Evolutionary conservation across 2,329 filamentous ascomycete genomes (phyloP).

Genomic region (Ploettnerulaceae sp.): DNA sequence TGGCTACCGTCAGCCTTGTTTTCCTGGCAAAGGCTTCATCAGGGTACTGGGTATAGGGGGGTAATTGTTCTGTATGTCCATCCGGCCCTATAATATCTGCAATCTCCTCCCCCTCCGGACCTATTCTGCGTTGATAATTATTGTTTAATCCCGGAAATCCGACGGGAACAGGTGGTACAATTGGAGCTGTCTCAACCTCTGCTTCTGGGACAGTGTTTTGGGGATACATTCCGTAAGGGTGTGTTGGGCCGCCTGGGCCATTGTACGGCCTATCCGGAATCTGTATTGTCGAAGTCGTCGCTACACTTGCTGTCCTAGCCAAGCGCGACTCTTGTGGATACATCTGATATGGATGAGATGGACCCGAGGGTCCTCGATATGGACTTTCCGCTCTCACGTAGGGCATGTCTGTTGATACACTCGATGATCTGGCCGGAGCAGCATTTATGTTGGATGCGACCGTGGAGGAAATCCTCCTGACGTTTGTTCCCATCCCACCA

Average conservation of each 20-base stretch:
- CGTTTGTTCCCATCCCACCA: slow-evolving; percentile 37
- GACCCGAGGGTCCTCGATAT: slow-evolving; percentile 57
- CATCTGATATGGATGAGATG: slow-evolving; percentile 80
- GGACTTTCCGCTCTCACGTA: slow-evolving; percentile 43
- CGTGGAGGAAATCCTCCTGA: slow-evolving; percentile 18
- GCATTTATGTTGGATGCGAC: slow-evolving; percentile 16
- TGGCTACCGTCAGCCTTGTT: slow-evolving; percentile 34
- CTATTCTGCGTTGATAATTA: slow-evolving; percentile 66
- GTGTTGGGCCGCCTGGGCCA: slow-evolving; percentile 63
- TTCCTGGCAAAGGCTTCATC: slow-evolving; percentile 63
- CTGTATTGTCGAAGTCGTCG: slow-evolving; percentile 65
- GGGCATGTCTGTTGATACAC: slow-evolving; percentile 26
- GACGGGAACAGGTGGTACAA: slow-evolving; percentile 54
- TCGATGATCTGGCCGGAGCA: slow-evolving; percentile 26
- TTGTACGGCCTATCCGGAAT: slow-evolving; percentile 55
- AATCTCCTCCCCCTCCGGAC: slow-evolving; percentile 78
- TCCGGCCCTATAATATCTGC: slow-evolving; percentile 83
- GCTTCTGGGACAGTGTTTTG: slow-evolving; percentile 67
- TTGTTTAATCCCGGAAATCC: slow-evolving; percentile 66
- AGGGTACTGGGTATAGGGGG: slow-evolving; percentile 86
- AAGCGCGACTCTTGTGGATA: slow-evolving; percentile 70
- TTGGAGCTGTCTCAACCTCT: slow-evolving; percentile 37
- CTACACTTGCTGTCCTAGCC: slow-evolving; percentile 54
- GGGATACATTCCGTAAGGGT: slow-evolving; percentile 82
- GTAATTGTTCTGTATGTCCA: slow-evolving; percentile 85